Conservation (phyloP, 768 basidiomycete species). For the Suillus sp. region DNA sequence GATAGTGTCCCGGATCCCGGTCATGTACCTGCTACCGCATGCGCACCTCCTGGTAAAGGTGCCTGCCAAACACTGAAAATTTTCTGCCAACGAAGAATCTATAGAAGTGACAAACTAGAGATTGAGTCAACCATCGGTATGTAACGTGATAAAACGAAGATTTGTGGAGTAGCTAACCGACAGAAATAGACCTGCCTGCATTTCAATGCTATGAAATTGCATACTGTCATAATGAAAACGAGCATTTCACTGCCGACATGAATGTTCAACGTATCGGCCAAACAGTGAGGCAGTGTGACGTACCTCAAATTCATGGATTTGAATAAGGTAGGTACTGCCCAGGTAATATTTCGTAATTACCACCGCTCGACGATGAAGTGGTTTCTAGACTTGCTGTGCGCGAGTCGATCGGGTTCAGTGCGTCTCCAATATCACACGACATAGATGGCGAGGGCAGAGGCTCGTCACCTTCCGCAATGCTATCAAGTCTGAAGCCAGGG, state of each 20-base stretch:
- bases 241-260: not conserved
- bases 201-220: too few relatives aligned
- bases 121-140: not conserved
- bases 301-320: not conserved
- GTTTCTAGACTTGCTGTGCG: not conserved
- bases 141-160: not conserved
- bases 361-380: not conserved
- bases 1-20: not conserved
- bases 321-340: not conserved
- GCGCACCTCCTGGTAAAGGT: not conserved
- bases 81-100: not conserved
- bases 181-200: not conserved
- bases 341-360: not conserved
- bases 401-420: too few relatives aligned
- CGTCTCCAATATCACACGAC: not conserved
- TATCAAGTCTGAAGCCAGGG: not conserved
- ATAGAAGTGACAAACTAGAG: not conserved
- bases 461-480: conserved; percentile 6
- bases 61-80: not conserved
- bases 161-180: not conserved
- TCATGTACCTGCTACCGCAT: not conserved
- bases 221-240: not conserved
- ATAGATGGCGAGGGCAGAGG: not conserved
- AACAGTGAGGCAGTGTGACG: too few relatives aligned
- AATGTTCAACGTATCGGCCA: not conserved